Evolutionary conservation across 495 filamentous ascomycete species (phyloP).

Genomic region (Immersiella caudata): DNA sequence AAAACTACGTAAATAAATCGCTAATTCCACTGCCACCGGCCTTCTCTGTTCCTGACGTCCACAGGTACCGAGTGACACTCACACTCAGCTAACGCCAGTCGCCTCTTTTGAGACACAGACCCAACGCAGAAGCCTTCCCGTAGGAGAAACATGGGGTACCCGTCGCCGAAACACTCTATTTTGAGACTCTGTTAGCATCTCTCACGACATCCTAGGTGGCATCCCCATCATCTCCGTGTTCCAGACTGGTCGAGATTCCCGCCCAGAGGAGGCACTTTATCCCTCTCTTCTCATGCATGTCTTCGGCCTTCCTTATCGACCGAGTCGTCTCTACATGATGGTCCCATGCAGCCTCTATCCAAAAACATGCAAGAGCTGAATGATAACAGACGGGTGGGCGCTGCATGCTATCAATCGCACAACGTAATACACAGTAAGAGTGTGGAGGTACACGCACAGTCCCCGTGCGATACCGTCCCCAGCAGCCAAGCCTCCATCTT

Average conservation of each 20-base stretch:
- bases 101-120: neutral
- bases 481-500: neutral
- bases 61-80: neutral
- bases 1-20: neutral
- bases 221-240: neutral
- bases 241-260: neutral
- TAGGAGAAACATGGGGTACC: neutral
- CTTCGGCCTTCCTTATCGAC: neutral
- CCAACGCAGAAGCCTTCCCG: neutral
- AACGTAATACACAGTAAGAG: neutral
- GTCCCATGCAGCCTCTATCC: neutral
- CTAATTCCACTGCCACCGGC: neutral
- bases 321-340: neutral
- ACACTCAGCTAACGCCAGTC: neutral
- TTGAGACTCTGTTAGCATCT: neutral
- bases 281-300: neutral
- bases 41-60: neutral
- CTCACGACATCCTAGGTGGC: neutral
- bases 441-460: too few species aligned
- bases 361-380: neutral
- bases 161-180: neutral
- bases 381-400: neutral
- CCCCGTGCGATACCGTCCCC: neutral
- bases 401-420: neutral
- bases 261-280: neutral